Conservation (phyloP, 495 filamentous ascomycete species). For the Arthonia radiata region DNA sequence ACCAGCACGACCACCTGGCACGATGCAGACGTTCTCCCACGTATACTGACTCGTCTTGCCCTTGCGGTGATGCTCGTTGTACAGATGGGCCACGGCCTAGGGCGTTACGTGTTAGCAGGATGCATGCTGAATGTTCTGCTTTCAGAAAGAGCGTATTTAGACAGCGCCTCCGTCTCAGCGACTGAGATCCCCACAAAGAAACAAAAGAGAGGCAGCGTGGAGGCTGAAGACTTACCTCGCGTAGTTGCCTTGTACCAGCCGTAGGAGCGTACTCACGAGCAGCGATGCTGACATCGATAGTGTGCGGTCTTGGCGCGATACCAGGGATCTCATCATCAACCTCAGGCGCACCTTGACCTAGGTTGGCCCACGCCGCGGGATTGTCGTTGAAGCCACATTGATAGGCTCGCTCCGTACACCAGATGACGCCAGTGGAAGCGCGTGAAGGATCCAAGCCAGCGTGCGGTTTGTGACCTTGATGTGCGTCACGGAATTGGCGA, state of each 20-base stretch:
- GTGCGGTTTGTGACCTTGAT: conserved; percentile 73
- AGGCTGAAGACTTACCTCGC: too few relatives aligned
- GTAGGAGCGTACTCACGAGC: conserved; percentile 83
- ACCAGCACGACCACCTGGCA: conserved; percentile 78
- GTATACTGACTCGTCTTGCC: conserved; percentile 77
- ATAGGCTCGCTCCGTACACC: conserved; percentile 60
- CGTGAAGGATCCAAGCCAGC: conserved; percentile 69
- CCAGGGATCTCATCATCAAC: conserved; percentile 82
- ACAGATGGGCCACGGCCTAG: conserved; percentile 82
- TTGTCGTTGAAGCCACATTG: conserved; percentile 65
- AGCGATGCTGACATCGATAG: conserved; percentile 47
- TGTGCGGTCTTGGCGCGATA: conserved; percentile 66
- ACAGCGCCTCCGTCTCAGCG: too few relatives aligned
- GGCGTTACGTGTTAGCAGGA: too few relatives aligned
- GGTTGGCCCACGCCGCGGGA: conserved; percentile 67
- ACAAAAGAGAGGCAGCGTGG: too few relatives aligned
- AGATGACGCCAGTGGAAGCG: conserved; percentile 55
- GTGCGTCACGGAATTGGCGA: conserved; percentile 58
- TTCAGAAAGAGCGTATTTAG: too few relatives aligned
- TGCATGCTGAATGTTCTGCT: too few relatives aligned
- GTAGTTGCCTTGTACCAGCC: conserved; percentile 72
- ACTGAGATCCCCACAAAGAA: too few relatives aligned
- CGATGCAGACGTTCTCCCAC: conserved; percentile 98
- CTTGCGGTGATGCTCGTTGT: conserved; percentile 78
- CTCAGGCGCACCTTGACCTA: conserved; percentile 87